Base-by-base conservation (phyloP, 2,329 filamentous ascomycete genomes). In the Ceratocystis alfenasii region DNA sequence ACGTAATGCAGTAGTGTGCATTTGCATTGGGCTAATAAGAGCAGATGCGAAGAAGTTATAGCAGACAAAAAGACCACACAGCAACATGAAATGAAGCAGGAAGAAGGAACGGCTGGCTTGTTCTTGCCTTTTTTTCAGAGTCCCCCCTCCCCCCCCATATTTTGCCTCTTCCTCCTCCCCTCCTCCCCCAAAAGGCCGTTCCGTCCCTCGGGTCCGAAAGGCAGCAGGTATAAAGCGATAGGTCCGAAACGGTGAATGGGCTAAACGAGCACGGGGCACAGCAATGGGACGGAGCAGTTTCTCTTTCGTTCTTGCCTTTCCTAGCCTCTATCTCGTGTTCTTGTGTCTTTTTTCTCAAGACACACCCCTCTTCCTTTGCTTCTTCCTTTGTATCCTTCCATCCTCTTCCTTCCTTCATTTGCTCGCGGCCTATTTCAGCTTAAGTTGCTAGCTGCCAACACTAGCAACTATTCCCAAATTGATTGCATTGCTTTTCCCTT, bases 171-270 rank as follows among this genome's bases (percentile, higher is more conserved):
- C n/a, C 22, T 53, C 48, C 22, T 28, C 10, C 12, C 53, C 10
- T 57, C 53, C 28, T 57, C 53, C 22, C 28, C 53, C 48, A 50
- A 50, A 50, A 50, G 48, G 17, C 48, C 48, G 48, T 50, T 50
- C 48, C 48, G 48, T 50, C 12, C 12, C 17, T 50, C 48, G 48
- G 48, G 48, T 50, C 48, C 45, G 45, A 48, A 48, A 15, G 45
- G 8, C 45, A 48, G 8, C 45, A 48, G 45, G 45, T 17, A 48
- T 20, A 48, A 48, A 48, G 15, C 20, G 50, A 55, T 55, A 55
- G 50, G 50, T 55, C 50, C 53, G 53, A 57, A 57, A 57, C 53
- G 53, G 53, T 57, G 53, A 22, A 33, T 57, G 53, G 53, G 28
- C 22, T 17, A 57, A 57, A 50, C n/a, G 48, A 50, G 48, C 48